phyloP scores from a whole-genome alignment of 495 filamentous ascomycete species.

The Geopyxis carbonaria region DNA sequence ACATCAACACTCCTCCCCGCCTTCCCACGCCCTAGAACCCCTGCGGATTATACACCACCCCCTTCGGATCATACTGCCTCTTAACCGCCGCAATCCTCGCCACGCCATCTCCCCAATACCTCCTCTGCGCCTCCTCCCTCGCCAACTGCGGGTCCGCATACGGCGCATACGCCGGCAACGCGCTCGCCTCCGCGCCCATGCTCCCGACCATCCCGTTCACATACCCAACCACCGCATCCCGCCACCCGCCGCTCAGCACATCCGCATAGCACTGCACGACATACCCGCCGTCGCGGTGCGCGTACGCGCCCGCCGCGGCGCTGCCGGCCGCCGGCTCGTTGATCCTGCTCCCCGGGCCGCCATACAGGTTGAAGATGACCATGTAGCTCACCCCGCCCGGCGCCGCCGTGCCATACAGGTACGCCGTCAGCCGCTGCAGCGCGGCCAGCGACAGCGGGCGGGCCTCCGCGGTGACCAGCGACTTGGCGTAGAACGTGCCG shows the following conservation, averaged over 20 bases:
- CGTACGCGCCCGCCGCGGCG: slow-evolving; percentile 34
- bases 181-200: slow-evolving; percentile 20
- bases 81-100: slow-evolving; percentile 34
- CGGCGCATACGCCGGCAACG: slow-evolving; percentile 44
- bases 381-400: slow-evolving; percentile 28
- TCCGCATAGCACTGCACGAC: slow-evolving; percentile 38
- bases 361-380: slow-evolving; percentile 37
- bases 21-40: slow-evolving; percentile 27
- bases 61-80: slow-evolving; percentile 33
- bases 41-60: slow-evolving; percentile 49
- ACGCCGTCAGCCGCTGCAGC: background rate
- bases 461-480: slow-evolving; percentile 2
- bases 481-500: slow-evolving; percentile 14
- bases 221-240: slow-evolving; percentile 25
- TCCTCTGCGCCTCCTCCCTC: slow-evolving; percentile 29
- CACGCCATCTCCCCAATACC: slow-evolving; percentile 38
- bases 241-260: background rate
- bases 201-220: slow-evolving; percentile 29
- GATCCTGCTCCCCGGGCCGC: slow-evolving; percentile 33
- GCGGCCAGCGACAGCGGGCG: slow-evolving; percentile 2
- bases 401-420: background rate
- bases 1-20: background rate
- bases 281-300: slow-evolving; percentile 38
- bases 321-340: slow-evolving; percentile 18
- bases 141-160: slow-evolving; percentile 46